A percentile compares a stretch with the other conserved stretches of the same genome.
These are phyloP conservation scores for Tulasnella sp. DNA, from an alignment of 768 basidiomycete species.

Conservation along the genomic window DNA sequence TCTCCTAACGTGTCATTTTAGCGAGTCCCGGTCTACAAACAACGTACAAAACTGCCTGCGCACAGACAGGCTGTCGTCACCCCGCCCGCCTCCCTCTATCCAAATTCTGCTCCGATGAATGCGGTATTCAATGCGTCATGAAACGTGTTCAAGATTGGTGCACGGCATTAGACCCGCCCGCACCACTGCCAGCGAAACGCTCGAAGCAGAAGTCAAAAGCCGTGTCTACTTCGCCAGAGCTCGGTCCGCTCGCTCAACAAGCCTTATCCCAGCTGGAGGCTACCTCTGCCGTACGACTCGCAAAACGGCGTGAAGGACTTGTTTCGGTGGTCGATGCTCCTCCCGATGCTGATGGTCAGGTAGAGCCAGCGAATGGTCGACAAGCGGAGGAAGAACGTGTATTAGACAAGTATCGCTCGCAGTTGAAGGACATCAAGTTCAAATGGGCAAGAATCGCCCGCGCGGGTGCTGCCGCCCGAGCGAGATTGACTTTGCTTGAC, in stretches of 20 bases:
- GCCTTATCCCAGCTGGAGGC: not conserved
- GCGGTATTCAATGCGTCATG: slow-evolving; percentile 39
- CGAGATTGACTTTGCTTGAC: slow-evolving; percentile 49
- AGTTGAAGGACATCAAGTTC: slow-evolving; percentile 36
- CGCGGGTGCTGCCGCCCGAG: slow-evolving; percentile 40
- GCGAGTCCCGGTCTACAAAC: slow-evolving; percentile 51
- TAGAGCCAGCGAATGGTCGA: not conserved
- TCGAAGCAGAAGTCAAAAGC: not conserved
- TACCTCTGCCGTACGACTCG: not conserved
- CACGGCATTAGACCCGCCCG: not conserved
- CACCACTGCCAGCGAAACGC: not conserved
- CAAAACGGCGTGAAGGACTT: slow-evolving; percentile 14
- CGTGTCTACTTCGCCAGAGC: not conserved
- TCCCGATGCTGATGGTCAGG: not conserved
- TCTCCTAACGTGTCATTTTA: slow-evolving; percentile 22
- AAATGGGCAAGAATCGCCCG: slow-evolving; percentile 59
- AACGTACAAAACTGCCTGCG: slow-evolving; percentile 59
- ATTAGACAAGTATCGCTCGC: slow-evolving; percentile 28
- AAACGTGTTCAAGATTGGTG: slow-evolving; percentile 15
- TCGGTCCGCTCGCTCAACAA: not conserved
- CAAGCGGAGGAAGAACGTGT: slow-evolving; percentile 33
- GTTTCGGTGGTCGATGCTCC: slow-evolving; percentile 1
- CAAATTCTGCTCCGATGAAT: slow-evolving; percentile 86
- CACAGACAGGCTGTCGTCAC: slow-evolving; percentile 46
- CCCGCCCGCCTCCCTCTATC: slow-evolving; percentile 72